Percentiles rank a stretch among this genome's conserved stretches.
Evolutionary conservation across 1,284 basidiomycete species (phyloP).

Genomic region (Boletellus deceptivus): DNA sequence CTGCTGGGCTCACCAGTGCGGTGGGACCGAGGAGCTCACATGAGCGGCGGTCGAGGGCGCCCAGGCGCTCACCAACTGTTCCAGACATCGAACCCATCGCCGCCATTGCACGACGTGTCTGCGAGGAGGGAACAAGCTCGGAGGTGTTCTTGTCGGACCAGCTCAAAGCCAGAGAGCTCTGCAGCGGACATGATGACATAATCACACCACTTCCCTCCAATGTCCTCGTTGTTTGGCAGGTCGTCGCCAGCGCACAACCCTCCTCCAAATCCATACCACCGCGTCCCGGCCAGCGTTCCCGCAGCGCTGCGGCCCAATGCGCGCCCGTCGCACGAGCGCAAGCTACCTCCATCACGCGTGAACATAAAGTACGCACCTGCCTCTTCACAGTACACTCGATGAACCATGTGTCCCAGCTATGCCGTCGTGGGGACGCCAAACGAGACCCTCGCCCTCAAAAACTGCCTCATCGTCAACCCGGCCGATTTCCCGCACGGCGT

Average conservation of each 20-base stretch:
- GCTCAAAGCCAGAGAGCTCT: too few species aligned
- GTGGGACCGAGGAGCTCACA: conserved; percentile 67
- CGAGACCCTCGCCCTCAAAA: conserved; percentile 73
- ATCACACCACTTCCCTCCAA: conserved; percentile 7
- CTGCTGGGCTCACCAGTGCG: conserved; percentile 49
- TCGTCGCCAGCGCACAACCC: conserved; percentile 41
- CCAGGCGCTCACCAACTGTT: conserved; percentile 8
- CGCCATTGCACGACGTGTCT: neutral
- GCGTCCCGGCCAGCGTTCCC: conserved; percentile 39
- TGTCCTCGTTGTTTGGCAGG: conserved; percentile 51
- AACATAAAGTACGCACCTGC: conserved; percentile 40
- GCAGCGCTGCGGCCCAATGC: conserved; percentile 18
- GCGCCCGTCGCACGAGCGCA: conserved; percentile 40
- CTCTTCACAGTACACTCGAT: neutral
- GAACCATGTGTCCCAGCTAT: conserved; percentile 41
- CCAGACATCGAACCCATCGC: conserved; percentile 16
- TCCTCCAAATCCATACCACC: conserved; percentile 45
- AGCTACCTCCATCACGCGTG: conserved; percentile 35
- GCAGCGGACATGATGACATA: conserved; percentile 18
- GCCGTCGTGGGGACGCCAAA: conserved; percentile 56
- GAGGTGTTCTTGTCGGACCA: neutral
- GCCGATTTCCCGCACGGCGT: conserved; percentile 70
- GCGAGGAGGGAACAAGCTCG: neutral
- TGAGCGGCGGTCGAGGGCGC: conserved; percentile 52
- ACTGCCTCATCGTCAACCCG: conserved; percentile 78